A percentile compares a stretch with the other conserved stretches of the same genome.
These are phyloP conservation scores for Stenogyne calaminthoides DNA, from an alignment of 305 asterid genomes.

Conservation along the genomic window DNA sequence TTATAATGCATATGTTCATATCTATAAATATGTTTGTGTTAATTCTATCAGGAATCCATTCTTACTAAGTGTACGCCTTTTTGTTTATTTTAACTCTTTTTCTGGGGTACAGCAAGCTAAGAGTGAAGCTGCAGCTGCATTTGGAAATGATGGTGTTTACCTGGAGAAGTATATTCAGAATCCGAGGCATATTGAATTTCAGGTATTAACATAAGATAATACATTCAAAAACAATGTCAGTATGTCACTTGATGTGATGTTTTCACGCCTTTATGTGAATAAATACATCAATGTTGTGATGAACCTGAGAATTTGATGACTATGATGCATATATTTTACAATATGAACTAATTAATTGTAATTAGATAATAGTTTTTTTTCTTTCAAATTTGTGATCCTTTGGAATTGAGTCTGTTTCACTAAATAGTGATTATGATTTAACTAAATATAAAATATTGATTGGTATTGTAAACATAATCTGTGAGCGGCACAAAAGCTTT, in stretches of 20 bases:
- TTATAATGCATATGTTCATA: background rate
- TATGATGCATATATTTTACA: background rate
- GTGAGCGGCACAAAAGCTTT: no score
- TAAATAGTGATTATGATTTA: constrained; percentile 7
- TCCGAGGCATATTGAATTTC: constrained; percentile 95
- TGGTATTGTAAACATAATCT: no score
- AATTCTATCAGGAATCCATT: constrained; percentile 21
- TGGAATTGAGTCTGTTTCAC: no score
- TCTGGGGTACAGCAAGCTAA: constrained; percentile 70
- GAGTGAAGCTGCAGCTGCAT: constrained; percentile 95
- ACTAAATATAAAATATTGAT: background rate
- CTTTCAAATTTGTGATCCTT: constrained; percentile 1
- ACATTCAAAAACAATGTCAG: background rate
- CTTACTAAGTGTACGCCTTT: background rate
- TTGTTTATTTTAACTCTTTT: constrained; percentile 4
- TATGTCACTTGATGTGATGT: background rate
- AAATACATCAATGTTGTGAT: background rate
- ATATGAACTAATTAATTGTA: background rate
- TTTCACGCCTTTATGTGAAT: background rate
- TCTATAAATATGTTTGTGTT: constrained; percentile 3
- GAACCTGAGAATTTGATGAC: constrained; percentile 4
- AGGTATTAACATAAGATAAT: constrained; percentile 47
- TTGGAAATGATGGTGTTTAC: constrained; percentile 93
- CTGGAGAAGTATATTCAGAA: constrained; percentile 82
- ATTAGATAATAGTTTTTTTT: background rate